Evolutionary conservation across 345 rosid species (phyloP).

Genomic region (Gossypium sturtianum): DNA sequence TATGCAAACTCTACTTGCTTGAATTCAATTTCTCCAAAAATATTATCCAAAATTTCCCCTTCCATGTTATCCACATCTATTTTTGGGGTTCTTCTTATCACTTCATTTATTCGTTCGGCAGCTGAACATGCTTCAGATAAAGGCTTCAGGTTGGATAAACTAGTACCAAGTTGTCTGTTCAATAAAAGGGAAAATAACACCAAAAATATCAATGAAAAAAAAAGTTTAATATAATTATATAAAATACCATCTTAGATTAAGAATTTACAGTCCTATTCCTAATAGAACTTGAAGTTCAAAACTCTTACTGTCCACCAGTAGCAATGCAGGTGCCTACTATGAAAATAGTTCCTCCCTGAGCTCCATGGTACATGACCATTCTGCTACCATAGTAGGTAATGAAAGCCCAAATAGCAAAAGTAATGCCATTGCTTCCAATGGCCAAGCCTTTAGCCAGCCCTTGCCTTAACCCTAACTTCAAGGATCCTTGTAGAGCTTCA

Average conservation of each 20-base stretch:
- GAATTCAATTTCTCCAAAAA: too few relatives aligned
- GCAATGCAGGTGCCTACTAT: slow-evolving; percentile 47
- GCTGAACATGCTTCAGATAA: slow-evolving; percentile 63
- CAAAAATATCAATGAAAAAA: neutral
- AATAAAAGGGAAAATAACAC: neutral
- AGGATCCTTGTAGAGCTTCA: slow-evolving; percentile 43
- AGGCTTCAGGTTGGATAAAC: slow-evolving; percentile 66
- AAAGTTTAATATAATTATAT: neutral
- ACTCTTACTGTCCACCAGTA: slow-evolving; percentile 64
- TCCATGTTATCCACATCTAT: slow-evolving; percentile 63
- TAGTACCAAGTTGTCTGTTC: slow-evolving; percentile 56
- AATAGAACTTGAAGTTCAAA: neutral
- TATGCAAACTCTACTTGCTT: slow-evolving; percentile 58
- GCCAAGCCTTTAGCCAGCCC: slow-evolving; percentile 66
- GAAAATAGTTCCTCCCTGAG: slow-evolving; percentile 65
- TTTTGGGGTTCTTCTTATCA: slow-evolving; percentile 63
- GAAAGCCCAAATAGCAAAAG: slow-evolving; percentile 60
- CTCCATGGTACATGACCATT: slow-evolving; percentile 75
- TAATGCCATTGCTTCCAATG: slow-evolving; percentile 53
- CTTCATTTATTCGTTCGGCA: slow-evolving; percentile 51
- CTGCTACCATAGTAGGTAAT: slow-evolving; percentile 62
- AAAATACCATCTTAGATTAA: neutral
- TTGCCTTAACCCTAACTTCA: slow-evolving; percentile 50
- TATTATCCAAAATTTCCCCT: too few relatives aligned
- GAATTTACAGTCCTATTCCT: neutral